Base-by-base conservation (phyloP, 805 yeast genomes). In the Candida qinlingensis region DNA sequence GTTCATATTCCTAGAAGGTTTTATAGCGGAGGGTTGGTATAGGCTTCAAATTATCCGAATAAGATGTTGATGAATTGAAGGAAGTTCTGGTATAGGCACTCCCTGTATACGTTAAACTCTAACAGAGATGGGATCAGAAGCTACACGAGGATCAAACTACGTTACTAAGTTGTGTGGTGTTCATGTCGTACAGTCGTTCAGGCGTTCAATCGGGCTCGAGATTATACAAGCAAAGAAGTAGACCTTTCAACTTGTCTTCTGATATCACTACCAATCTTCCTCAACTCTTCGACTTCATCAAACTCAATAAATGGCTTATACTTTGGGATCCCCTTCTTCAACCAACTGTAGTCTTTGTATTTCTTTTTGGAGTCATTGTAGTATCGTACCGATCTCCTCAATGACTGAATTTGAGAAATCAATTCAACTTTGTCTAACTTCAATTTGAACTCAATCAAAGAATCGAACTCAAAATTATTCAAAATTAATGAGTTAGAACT, bases 391-490 rank as follows among this genome's bases (percentile, higher is more conserved):
- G 61, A 61, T 26, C 67, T 66, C 45, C 75, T 66, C 39, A 80
- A 61, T 19, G 71, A 60, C 3, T 64, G 58, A 9, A 79, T 69
- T 56, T 79, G 81, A 34, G 75, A 74, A 0, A 75, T 54, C 12
- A 78, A 55, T 1, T 70, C 68, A 38, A 69, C 53, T 37, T 66
- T 68, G 4, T 62, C 67, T 4, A 64, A 59, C 38, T 57, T 58
- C 29, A 66, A 60, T 42, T 64, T 63, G 50, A 70, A 75, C 6
- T 67, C 61, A 11, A 66, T 49, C 8, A 72, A 49, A 34, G 63
- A 59, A 3, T 62, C 64, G 47, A 75, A 72, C 4, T 58, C 58
- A 3, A 65, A 63, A 33, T 60, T 58, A 27, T 55, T 54, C 35
- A 65, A n/a, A 7, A 57, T 27, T 27, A 53, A 54, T 25, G 56